phyloP scores from a whole-genome alignment of 768 basidiomycete genomes.

The Hirschioporus abietinus region DNA sequence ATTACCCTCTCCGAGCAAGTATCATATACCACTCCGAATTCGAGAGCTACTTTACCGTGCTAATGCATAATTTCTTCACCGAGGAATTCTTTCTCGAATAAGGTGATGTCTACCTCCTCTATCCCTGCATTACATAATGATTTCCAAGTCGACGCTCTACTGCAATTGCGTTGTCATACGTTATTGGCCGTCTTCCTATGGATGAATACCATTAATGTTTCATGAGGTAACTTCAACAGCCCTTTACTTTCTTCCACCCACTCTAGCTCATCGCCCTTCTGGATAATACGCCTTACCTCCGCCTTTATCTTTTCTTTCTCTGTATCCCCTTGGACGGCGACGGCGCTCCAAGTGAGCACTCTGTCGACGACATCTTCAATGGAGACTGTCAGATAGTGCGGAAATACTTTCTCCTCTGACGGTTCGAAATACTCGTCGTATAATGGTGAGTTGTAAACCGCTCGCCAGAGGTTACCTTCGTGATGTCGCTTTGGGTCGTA shows the following conservation, averaged over 20 bases:
- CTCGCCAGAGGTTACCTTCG: conserved; percentile 21
- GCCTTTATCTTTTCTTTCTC: conserved; percentile 24
- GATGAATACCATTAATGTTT: conserved; percentile 14
- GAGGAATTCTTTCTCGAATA: too few relatives aligned
- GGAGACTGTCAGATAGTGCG: conserved; percentile 24
- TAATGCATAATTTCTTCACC: too few relatives aligned
- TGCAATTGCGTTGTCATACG: neutral
- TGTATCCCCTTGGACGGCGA: conserved; percentile 25
- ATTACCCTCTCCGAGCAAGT: too few relatives aligned
- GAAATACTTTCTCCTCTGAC: conserved; percentile 19
- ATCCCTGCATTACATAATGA: too few relatives aligned
- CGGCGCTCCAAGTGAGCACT: conserved; percentile 35
- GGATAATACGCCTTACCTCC: conserved; percentile 23
- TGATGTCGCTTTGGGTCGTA: conserved; percentile 33
- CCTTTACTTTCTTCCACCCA: conserved; percentile 36
- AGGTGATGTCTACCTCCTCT: too few relatives aligned
- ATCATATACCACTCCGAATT: too few relatives aligned
- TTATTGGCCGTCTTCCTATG: neutral
- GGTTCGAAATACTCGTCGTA: conserved; percentile 28
- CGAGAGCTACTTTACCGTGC: too few relatives aligned
- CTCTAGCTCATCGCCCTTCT: conserved; percentile 22
- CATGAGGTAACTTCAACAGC: conserved; percentile 28
- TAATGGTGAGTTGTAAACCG: conserved; percentile 23
- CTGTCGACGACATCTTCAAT: conserved; percentile 30
- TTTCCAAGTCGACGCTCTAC: too few relatives aligned